Evolutionary conservation across 2,329 filamentous ascomycete species (phyloP).

Genomic region (Hypoxylon sp.): DNA sequence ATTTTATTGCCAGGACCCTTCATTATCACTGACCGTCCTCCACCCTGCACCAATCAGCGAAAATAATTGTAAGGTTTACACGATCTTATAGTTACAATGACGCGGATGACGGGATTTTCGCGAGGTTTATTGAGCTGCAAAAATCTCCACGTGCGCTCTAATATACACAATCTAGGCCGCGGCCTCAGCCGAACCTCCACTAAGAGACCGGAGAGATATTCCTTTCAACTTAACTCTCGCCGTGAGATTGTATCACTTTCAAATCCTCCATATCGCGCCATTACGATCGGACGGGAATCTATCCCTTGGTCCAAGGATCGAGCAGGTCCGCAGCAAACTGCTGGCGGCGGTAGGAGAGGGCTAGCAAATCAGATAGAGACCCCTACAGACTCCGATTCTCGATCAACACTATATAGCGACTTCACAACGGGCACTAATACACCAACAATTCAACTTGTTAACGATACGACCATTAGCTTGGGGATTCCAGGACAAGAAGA

Average conservation of each 20-base stretch:
- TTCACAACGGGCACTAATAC: not conserved
- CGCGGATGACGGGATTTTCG: not conserved
- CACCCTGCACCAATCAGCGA: too few relatives aligned
- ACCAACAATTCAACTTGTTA: not conserved
- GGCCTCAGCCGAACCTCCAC: conserved; percentile 5
- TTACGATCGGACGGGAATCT: not conserved
- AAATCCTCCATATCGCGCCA: too few relatives aligned
- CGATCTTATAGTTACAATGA: not conserved
- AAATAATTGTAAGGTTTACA: not conserved
- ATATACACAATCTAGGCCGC: conserved; percentile 1
- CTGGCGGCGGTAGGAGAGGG: conserved; percentile 6
- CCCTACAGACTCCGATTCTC: not conserved
- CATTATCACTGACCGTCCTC: too few relatives aligned
- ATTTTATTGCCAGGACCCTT: too few relatives aligned
- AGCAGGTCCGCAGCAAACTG: not conserved
- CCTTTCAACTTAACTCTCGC: not conserved
- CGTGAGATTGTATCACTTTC: too few relatives aligned
- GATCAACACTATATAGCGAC: too few relatives aligned
- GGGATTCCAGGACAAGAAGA: not conserved
- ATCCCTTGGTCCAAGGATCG: not conserved
- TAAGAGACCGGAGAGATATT: not conserved
- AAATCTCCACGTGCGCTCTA: conserved; percentile 3
- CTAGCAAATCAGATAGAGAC: not conserved
- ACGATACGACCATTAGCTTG: not conserved
- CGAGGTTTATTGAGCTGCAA: conserved; percentile 6